Evolutionary conservation across 768 basidiomycete species (phyloP).

Genomic region (Panaeolus papilionaceus): DNA sequence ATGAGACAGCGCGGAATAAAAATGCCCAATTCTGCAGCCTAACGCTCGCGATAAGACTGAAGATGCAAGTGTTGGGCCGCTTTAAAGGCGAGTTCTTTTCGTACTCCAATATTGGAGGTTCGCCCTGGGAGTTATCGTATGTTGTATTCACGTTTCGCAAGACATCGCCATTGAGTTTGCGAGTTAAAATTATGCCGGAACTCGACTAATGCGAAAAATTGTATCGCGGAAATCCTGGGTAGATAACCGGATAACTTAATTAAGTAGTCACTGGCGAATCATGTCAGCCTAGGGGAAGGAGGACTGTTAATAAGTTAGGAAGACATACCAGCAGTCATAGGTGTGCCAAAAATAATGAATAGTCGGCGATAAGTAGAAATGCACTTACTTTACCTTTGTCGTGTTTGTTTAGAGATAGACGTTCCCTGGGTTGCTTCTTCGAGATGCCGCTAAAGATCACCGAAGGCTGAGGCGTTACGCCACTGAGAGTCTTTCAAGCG

Average conservation of each 20-base stretch:
- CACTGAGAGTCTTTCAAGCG: neutral
- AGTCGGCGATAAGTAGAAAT: neutral
- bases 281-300: neutral
- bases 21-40: neutral
- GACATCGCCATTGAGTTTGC: neutral
- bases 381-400: neutral
- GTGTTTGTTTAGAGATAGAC: neutral
- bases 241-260: neutral
- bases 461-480: neutral
- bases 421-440: neutral
- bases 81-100: neutral
- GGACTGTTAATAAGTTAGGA: neutral
- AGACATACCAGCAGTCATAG: neutral
- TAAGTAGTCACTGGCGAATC: neutral
- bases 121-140: neutral
- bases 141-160: neutral
- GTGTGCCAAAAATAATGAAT: neutral
- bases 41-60: neutral
- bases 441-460: neutral
- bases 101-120: neutral
- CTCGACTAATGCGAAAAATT: neutral
- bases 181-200: neutral
- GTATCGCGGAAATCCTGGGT: neutral
- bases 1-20: neutral
- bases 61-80: neutral